Percentiles rank a stretch among this genome's conserved stretches.
phyloP scores from a whole-genome alignment of 306 rosid species.

The Begonia loranthoides region DNA sequence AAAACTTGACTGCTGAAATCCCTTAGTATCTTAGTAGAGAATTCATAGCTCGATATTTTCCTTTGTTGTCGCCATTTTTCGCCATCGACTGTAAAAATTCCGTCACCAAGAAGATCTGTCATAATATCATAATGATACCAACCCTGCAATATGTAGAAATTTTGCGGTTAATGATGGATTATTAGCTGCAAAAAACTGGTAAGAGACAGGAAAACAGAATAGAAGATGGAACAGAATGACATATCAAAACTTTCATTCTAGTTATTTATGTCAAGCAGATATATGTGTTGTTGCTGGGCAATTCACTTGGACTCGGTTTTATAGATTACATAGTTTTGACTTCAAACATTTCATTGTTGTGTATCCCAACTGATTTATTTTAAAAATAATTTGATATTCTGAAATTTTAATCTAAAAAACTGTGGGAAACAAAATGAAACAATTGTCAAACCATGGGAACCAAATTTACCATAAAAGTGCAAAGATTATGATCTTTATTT shows the following conservation, averaged over 20 bases:
- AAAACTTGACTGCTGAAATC: slow-evolving; percentile 19
- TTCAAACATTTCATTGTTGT: no score
- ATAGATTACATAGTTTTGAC: no score
- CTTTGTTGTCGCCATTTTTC: slow-evolving; percentile 23
- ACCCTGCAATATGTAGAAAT: slow-evolving; percentile 4
- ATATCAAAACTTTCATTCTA: not conserved
- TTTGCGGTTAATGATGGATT: not conserved
- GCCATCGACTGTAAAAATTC: slow-evolving; percentile 20
- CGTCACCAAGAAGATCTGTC: slow-evolving; percentile 11
- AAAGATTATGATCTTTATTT: no score
- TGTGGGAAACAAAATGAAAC: no score
- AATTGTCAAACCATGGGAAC: no score
- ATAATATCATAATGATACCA: slow-evolving; percentile 11
- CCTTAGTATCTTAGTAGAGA: slow-evolving; percentile 18
- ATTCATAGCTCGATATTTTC: slow-evolving; percentile 20
- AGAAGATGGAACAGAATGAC: not conserved
- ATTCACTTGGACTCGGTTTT: no score
- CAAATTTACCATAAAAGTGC: no score
- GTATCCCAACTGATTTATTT: no score
- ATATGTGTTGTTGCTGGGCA: no score
- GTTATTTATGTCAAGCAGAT: no score
- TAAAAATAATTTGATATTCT: no score
- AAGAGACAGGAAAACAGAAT: not conserved
- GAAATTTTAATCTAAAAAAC: no score
- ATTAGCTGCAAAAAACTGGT: not conserved